These are phyloP conservation scores for Chaetomiaceae sp. DNA, from an alignment of 2,329 filamentous ascomycete genomes.

Conservation along the genomic window DNA sequence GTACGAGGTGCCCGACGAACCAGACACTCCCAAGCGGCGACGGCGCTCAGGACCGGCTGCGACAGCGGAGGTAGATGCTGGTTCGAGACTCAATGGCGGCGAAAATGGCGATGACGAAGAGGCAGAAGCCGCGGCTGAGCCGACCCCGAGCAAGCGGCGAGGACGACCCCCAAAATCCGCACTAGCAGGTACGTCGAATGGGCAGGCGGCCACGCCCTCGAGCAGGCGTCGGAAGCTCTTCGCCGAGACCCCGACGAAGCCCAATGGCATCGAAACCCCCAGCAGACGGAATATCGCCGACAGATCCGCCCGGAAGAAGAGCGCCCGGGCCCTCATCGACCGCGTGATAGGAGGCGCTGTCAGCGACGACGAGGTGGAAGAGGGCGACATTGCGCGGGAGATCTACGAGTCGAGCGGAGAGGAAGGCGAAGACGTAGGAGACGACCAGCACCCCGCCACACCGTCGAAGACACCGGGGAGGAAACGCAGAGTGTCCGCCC, in stretches of 20 bases:
- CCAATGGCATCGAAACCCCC: conserved; percentile 44
- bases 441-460: conserved; percentile 25
- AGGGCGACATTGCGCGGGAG: conserved; percentile 60
- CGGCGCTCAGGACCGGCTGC: conserved; percentile 9
- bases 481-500: conserved; percentile 25
- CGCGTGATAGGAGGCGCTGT: conserved; percentile 57
- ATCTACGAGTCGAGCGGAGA: conserved; percentile 57
- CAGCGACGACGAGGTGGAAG: conserved; percentile 66
- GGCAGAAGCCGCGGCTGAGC: conserved; percentile 17
- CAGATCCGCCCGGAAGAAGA: conserved; percentile 81
- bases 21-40: conserved; percentile 16
- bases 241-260: conserved; percentile 36
- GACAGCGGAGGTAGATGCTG: no score
- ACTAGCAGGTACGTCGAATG: conserved; percentile 20
- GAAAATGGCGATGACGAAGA: background rate
- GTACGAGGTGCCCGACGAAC: conserved; percentile 24
- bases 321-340: conserved; percentile 68
- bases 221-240: conserved; percentile 27
- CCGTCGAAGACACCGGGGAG: conserved; percentile 23
- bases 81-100: conserved; percentile 5
- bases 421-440: conserved; percentile 32
- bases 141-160: conserved; percentile 29
- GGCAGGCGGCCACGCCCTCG: conserved; percentile 34
- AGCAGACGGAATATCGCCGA: conserved; percentile 66
- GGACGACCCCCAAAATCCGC: conserved; percentile 23